Conservation (phyloP, 345 rosid species). For the Bretschneidera sinensis region DNA sequence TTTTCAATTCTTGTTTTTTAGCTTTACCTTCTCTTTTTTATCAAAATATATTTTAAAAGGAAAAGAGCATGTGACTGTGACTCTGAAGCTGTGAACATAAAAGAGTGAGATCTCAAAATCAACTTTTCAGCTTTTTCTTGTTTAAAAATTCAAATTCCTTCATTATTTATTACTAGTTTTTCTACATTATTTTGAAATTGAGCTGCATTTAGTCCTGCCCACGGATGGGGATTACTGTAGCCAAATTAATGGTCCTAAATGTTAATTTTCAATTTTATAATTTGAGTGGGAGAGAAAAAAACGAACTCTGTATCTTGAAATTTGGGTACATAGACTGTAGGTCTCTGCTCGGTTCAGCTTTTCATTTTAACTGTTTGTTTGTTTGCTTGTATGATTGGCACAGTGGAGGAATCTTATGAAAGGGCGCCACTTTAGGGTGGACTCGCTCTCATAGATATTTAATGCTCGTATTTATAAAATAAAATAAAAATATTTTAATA, state of each 20-base stretch:
- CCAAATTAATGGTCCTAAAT: too few relatives aligned
- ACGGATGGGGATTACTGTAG: not conserved
- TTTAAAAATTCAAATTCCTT: slow-evolving; percentile 9
- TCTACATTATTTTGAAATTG: not conserved
- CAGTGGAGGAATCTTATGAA: not conserved
- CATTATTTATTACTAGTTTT: not conserved
- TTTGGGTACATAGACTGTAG: too few relatives aligned
- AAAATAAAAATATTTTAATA: too few relatives aligned
- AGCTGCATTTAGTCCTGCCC: not conserved
- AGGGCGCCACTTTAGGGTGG: not conserved
- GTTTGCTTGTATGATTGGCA: not conserved
- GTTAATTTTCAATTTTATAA: too few relatives aligned
- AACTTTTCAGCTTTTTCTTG: slow-evolving; percentile 36
- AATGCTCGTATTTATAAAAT: too few relatives aligned
- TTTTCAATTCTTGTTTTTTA: slow-evolving; percentile 28
- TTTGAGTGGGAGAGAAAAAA: too few relatives aligned
- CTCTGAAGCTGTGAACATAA: slow-evolving; percentile 10
- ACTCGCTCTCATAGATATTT: not conserved
- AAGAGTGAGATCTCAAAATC: not conserved
- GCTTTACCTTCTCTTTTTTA: not conserved
- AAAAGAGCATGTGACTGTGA: slow-evolving; percentile 24
- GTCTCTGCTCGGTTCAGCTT: too few relatives aligned
- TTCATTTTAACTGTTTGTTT: too few relatives aligned
- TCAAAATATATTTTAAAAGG: too few relatives aligned
- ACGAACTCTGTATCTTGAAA: not conserved